Evolutionary conservation across 441 rosid genomes (phyloP), one percentile per base, ranked within the genome.

Genomic region (Flueggea neowawraea): DNA sequence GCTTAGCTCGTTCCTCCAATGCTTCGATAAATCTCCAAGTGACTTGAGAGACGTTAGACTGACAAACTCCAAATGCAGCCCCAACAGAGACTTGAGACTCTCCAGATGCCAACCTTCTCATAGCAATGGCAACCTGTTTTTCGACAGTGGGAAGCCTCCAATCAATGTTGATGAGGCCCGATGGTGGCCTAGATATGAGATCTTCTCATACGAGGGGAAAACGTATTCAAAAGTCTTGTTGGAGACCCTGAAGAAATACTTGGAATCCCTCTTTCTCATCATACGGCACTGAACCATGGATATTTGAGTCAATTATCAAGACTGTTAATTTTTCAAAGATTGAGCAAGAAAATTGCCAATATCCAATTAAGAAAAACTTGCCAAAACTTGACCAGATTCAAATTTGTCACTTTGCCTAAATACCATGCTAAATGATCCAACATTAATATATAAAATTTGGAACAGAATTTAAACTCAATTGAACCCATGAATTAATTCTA

Each of bases 1-100:
- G 95, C 81, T 73, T 84, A 55, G 78, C 95, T 0, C 95, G 92
- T 68, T 87, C 96, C 77, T 94, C 97, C 57, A 87, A 75, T 15
- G 97, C 93, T 82, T 94, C 96, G 43, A 91, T 89, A 75, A 94
- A 91, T 70, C 99, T 82, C 97, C 97, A 94, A 7, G 97, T 94
- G 55, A 91, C 97, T 73, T 89, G 99, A 57, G 99, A 94, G 52
- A 94, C 97, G 0, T 97, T 94, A 39, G 99, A 94, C 54, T 91
- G 99, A 55, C 99, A 96, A 44, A 89, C 96, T 31, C 97, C 87
- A 56, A 94, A 90, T 61, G 97, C 80, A 41, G 88, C 88, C n/a
- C 96, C 97, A 3, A 94, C 95, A 0, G 95, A 94, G 68, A 94
- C 98, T 70, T 94, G 96, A 67, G 98, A 94, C 56, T 94, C 96